Base-by-base conservation (phyloP, 1,139 yeast species). In the Diutina siamensis region DNA sequence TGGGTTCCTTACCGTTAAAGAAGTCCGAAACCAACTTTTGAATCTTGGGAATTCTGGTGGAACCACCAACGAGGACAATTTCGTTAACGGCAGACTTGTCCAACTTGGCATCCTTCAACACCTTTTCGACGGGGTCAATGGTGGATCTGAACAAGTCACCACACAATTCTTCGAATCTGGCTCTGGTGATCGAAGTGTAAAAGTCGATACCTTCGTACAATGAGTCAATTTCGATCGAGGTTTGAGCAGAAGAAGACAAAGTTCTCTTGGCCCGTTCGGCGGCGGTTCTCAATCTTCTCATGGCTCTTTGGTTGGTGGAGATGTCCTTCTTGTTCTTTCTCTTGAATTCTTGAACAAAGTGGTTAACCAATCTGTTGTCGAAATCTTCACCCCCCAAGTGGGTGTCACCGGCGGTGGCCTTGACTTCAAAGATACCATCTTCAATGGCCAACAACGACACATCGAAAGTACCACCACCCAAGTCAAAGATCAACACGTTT, bases 261-360 rank as follows among this genome's bases (percentile, higher is more conserved):
- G 94, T 82, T 72, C 97, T 83, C 79, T 88, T 88, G 53, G 96
- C 97, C 78, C 88, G 86, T 74, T 88, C 97, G 54, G 88, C 94
- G 68, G 87, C 97, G 64, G 95, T 83, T 83, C 86, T 87, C 65
- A 88, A 81, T 67, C 87, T 85, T 55, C 95, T 82, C 57, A 85
- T 67, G 48, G 96, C 88, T 72, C 83, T 84, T 61, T 79, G 65
- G 69, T 85, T 86, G 54, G 73, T 68, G 53, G 83, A 62, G 53
- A 87, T 73, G 64, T 88, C 96, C 57, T 83, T 75, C 56, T 73
- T 74, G 65, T 86, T 82, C 74, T 87, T 88, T 81, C 86, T 85
- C 76, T 87, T 84, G 76, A 85, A 87, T 53, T 81, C 72, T 68
- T 82, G 35, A 15, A 41, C 25, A 21, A 41, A 41, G 44, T 41